These are phyloP conservation scores for Trichoderma erinaceum DNA, from an alignment of 495 filamentous ascomycete species.

Conservation along the genomic window DNA sequence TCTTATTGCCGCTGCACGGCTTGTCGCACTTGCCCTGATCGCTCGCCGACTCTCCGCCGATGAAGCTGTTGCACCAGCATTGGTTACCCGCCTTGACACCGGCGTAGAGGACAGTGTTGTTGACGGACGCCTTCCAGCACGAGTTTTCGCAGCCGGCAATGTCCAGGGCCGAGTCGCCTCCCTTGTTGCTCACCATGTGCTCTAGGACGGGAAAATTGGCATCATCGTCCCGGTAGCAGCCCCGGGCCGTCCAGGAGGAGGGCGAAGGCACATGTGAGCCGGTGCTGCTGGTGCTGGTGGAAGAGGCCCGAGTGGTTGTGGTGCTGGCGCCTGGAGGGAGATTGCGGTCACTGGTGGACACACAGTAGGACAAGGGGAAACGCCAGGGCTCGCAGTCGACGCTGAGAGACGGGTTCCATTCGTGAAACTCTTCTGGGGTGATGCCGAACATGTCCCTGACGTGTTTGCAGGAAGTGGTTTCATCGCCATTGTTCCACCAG, in stretches of 20 bases:
- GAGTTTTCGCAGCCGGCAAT: slow-evolving; percentile 10
- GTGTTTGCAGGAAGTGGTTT: background rate
- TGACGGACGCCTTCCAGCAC: slow-evolving; percentile 10
- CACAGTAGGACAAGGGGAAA: slow-evolving; percentile 1
- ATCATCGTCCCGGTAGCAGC: slow-evolving; percentile 7
- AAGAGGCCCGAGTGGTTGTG: background rate
- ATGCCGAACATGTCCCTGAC: slow-evolving; percentile 7
- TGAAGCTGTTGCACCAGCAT: slow-evolving; percentile 26
- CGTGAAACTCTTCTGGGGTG: slow-evolving; percentile 6
- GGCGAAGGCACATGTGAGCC: background rate
- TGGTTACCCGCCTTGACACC: slow-evolving; percentile 19
- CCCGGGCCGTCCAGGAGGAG: background rate
- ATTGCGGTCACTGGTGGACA: background rate
- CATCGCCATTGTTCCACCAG: background rate
- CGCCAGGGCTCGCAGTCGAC: slow-evolving; percentile 4
- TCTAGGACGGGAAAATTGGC: background rate
- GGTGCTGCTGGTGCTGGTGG: background rate
- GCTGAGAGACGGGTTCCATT: slow-evolving; percentile 8
- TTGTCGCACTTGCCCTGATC: no score
- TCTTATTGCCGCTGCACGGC: no score
- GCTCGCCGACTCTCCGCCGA: no score
- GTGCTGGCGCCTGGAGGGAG: background rate
- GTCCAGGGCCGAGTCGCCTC: background rate
- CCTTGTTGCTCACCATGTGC: slow-evolving; percentile 1
- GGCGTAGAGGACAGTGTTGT: slow-evolving; percentile 6